phyloP scores from a whole-genome alignment of 371 early-diverging fungal species.

The Rhizopus delemar region DNA sequence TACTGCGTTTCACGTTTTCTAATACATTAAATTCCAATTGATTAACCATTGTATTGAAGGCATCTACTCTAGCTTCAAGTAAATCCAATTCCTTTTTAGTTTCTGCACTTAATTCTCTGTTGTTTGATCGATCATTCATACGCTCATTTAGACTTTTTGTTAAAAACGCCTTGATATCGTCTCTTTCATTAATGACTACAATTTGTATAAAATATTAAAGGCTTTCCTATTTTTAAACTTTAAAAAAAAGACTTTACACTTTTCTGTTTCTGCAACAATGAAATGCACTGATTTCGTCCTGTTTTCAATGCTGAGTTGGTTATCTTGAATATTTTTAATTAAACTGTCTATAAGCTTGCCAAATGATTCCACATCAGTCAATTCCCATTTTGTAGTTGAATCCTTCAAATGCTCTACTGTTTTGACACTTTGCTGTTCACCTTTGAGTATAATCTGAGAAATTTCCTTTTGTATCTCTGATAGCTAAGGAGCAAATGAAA shows the following conservation, averaged over 20 bases:
- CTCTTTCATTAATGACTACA: constrained; percentile 20
- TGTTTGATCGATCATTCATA: constrained; percentile 12
- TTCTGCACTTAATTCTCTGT: constrained; percentile 18
- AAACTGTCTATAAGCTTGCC: constrained; percentile 11
- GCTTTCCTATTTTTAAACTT: too few relatives aligned
- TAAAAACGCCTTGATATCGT: constrained; percentile 15
- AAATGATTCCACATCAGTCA: constrained; percentile 17
- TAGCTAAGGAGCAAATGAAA: background rate
- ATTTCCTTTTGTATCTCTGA: background rate
- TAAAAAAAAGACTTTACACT: constrained; percentile 20
- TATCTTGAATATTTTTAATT: constrained; percentile 5
- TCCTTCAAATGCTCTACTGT: constrained; percentile 5
- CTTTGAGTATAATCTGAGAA: background rate
- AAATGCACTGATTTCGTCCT: constrained; percentile 5
- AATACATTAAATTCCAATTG: constrained; percentile 19
- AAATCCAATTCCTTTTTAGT: constrained; percentile 1
- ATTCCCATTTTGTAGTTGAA: constrained; percentile 10
- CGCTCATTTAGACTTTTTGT: background rate
- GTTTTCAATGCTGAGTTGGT: constrained; percentile 2
- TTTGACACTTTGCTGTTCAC: background rate
- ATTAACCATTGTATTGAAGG: background rate
- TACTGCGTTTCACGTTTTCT: constrained; percentile 16
- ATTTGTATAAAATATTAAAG: too few relatives aligned
- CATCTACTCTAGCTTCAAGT: constrained; percentile 2
- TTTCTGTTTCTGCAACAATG: constrained; percentile 13